Evolutionary conservation across 345 rosid genomes (phyloP), one percentile per base, ranked within the genome.

Genomic region (Eucalyptus erythrocorys): DNA sequence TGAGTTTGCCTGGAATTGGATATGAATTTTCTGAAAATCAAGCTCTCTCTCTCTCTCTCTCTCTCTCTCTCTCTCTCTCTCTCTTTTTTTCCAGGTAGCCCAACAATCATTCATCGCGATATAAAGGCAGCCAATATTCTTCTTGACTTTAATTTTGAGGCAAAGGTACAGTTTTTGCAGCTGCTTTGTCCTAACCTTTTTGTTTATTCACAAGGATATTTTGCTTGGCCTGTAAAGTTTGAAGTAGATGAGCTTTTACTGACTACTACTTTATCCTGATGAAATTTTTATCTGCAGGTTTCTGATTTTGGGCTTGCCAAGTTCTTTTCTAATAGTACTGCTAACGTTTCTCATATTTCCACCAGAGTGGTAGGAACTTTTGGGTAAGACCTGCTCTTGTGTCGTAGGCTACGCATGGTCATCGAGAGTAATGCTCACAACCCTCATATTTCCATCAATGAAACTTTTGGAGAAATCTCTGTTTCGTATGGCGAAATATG

Each of bases 291-390:
- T 50, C 86, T 91, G 88, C 90, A 96, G 99, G 98, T 96, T 89
- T 94, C 98, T 47, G 99, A 96, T 90, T 96, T 96, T 92, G 99
- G 99, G 87, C 93, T 96, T 12, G 98, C 98, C 40, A 96, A 95
- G 87, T 90, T 92, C 48, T 87, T 95, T 86, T 92, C 92, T 51
- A 95, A 94, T 90, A 87, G 89, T 30, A 92, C 89, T 87, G 85
- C 92, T 61, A 90, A 92, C 32, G 48, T 91, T 76, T 91, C 97
- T 76, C 98, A 96, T 88, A 91, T 96, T 61, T 95, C 97, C 16
- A 96, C 99, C 19, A 90, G 98, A 89, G 99, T 96, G 87, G 93
- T 96, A 88, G 99, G 97, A 84, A 96, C 99, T 64, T 96, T 96
- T 89, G 99, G 99, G 98, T 94, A 89, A 89, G 93, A 71, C 16